These are phyloP conservation scores for Lachnellula occidentalis DNA, from an alignment of 2,329 filamentous ascomycete species.

Conservation along the genomic window DNA sequence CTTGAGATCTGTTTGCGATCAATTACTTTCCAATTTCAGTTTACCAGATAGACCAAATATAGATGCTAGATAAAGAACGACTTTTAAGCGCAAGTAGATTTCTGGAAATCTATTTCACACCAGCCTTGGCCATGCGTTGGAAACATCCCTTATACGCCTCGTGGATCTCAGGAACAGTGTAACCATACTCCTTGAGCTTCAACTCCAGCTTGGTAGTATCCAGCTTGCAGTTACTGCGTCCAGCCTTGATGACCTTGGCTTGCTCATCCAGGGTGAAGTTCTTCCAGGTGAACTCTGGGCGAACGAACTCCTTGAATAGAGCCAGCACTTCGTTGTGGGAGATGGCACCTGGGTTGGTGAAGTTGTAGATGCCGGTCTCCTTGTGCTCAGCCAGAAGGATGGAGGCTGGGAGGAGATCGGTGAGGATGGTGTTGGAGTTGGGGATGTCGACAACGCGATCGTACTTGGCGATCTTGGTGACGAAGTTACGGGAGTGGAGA, in stretches of 20 bases:
- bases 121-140: conserved; percentile 55
- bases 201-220: conserved; percentile 56
- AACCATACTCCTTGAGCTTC: conserved; percentile 55
- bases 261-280: conserved; percentile 64
- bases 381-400: conserved; percentile 55
- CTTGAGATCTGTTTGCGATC: conserved; percentile 1
- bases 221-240: conserved; percentile 59
- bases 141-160: conserved; percentile 58
- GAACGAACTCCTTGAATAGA: conserved; percentile 58
- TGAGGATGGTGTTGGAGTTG: conserved; percentile 63
- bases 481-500: conserved; percentile 60
- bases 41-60: conserved; percentile 4
- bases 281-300: conserved; percentile 55
- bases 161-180: conserved; percentile 55
- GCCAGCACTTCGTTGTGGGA: conserved; percentile 64
- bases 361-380: conserved; percentile 62
- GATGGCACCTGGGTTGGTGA: conserved; percentile 65
- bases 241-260: conserved; percentile 61
- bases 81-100: conserved; percentile 10
- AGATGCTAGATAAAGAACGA: not conserved
- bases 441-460: conserved; percentile 61
- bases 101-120: conserved; percentile 39
- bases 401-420: conserved; percentile 57
- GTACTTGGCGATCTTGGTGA: conserved; percentile 64
- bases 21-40: conserved; percentile 5